These are phyloP conservation scores for Penicillium sp. DNA, from an alignment of 2,329 filamentous ascomycete species.

Conservation along the genomic window DNA sequence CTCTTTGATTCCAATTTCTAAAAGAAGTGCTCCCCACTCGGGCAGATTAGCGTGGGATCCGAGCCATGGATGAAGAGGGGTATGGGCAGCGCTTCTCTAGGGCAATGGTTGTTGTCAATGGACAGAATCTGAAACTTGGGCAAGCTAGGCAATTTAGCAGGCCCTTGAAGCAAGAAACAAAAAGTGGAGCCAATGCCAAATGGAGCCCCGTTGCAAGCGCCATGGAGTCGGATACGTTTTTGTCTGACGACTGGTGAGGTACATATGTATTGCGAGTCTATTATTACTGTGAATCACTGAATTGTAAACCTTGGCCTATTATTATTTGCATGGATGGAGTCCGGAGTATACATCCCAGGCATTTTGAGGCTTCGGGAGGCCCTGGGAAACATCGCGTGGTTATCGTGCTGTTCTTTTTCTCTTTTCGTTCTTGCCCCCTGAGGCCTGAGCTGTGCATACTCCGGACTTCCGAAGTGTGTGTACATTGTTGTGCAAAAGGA, in stretches of 20 bases:
- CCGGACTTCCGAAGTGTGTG: background rate
- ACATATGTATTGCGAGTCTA: background rate
- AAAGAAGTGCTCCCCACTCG: background rate
- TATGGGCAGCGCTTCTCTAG: conserved; percentile 8
- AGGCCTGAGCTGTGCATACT: background rate
- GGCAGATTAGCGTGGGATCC: background rate
- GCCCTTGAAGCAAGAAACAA: conserved; percentile 2
- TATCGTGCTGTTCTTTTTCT: background rate
- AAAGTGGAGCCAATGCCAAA: conserved; percentile 10
- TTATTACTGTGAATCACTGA: background rate
- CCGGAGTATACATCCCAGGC: background rate
- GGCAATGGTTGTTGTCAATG: conserved; percentile 6
- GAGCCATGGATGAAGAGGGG: conserved; percentile 5
- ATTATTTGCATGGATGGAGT: background rate
- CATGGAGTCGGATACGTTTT: conserved; percentile 21
- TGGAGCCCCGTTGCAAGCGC: conserved; percentile 15
- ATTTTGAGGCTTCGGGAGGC: background rate
- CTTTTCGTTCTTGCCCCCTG: background rate
- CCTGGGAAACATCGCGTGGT: background rate
- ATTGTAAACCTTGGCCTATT: background rate
- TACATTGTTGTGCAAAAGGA: background rate
- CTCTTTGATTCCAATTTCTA: background rate
- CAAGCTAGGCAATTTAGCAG: conserved; percentile 11
- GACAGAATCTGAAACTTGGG: conserved; percentile 22
- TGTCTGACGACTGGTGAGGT: conserved; percentile 16